Percentiles rank a stretch among this genome's conserved stretches.
Evolutionary conservation across 495 filamentous ascomycete genomes (phyloP).

Genomic region (Margaritispora aquatica): DNA sequence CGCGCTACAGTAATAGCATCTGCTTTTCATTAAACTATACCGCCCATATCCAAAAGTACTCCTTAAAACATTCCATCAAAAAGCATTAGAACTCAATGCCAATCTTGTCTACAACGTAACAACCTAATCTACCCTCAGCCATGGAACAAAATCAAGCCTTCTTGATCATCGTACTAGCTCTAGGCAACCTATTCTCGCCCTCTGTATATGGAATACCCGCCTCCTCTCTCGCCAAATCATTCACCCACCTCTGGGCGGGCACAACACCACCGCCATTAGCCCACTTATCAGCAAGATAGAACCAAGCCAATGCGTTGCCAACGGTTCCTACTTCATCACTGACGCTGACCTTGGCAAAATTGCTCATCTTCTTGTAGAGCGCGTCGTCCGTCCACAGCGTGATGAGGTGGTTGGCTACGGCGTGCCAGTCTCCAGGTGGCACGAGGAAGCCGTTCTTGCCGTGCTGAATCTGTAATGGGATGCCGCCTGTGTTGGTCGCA

Average conservation of each 20-base stretch:
- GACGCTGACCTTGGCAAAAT: slow-evolving; percentile 58
- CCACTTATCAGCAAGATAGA: slow-evolving; percentile 66
- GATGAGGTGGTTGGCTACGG: slow-evolving; percentile 65
- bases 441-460: slow-evolving; percentile 73
- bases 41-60: too few species aligned
- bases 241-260: slow-evolving; percentile 55
- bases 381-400: slow-evolving; percentile 62
- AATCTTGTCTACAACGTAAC: too few species aligned
- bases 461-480: slow-evolving; percentile 74
- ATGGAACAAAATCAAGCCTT: neutral
- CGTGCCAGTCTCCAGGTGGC: slow-evolving; percentile 61
- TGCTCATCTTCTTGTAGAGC: slow-evolving; percentile 59
- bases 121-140: too few species aligned
- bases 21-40: too few species aligned
- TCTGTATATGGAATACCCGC: slow-evolving; percentile 51
- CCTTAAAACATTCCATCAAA: too few species aligned
- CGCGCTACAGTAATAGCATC: too few species aligned
- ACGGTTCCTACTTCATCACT: slow-evolving; percentile 82
- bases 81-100: too few species aligned
- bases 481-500: slow-evolving; percentile 71
- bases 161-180: neutral
- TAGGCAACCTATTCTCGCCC: slow-evolving; percentile 56
- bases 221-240: slow-evolving; percentile 69
- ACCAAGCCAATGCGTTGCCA: slow-evolving; percentile 72
- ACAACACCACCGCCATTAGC: slow-evolving; percentile 36